phyloP scores from a whole-genome alignment of 129 eudicot genomes.

The Ambrosia artemisiifolia region DNA sequence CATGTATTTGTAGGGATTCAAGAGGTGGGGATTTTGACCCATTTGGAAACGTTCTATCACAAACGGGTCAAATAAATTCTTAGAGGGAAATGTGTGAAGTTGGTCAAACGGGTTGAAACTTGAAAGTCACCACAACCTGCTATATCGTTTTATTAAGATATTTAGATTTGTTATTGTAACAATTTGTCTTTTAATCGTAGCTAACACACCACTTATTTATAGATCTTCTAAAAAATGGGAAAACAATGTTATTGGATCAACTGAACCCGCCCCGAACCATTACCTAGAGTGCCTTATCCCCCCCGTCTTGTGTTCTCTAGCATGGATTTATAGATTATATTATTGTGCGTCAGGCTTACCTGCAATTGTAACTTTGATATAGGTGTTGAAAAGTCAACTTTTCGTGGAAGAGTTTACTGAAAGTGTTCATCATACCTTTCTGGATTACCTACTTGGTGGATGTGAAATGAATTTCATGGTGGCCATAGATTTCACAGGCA shows the following conservation, averaged over 20 bases:
- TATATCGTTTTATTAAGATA: background rate
- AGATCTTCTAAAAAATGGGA: background rate
- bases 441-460: constrained; percentile 83
- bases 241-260: background rate
- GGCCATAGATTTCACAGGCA: constrained; percentile 62
- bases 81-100: background rate
- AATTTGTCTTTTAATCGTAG: background rate
- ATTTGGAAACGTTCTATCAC: background rate
- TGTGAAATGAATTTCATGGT: constrained; percentile 95
- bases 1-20: background rate
- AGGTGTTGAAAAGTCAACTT: constrained; percentile 80
- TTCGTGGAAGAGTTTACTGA: constrained; percentile 72
- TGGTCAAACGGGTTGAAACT: background rate
- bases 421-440: constrained; percentile 77
- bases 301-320: background rate
- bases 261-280: background rate
- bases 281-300: background rate
- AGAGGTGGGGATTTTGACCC: background rate
- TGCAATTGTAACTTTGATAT: background rate
- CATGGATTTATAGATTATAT: constrained; percentile 3
- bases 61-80: background rate
- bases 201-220: background rate
- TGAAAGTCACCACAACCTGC: background rate
- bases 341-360: background rate
- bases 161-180: background rate